Percentiles rank a stretch among this genome's conserved stretches.
Evolutionary conservation across 768 basidiomycete genomes (phyloP).

Genomic region (Pulveroboletus sp.): DNA sequence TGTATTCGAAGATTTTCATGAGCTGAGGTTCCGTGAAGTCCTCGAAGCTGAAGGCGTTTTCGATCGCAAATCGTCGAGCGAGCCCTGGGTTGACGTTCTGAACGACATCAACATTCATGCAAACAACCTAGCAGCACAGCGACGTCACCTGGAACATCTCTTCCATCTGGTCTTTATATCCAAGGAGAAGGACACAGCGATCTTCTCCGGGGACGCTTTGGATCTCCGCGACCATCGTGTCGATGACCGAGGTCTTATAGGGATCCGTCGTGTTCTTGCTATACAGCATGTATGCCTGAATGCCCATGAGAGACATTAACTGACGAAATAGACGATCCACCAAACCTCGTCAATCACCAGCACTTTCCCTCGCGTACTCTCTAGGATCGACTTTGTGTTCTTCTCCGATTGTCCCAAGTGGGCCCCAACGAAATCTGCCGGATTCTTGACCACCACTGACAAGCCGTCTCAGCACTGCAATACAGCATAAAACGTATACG

Average conservation of each 20-base stretch:
- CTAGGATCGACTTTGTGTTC: slow-evolving; percentile 62
- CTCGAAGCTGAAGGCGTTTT: slow-evolving; percentile 63
- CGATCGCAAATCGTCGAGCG: slow-evolving; percentile 61
- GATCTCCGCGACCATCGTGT: slow-evolving; percentile 71
- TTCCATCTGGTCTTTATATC: slow-evolving; percentile 61
- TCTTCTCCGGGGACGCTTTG: slow-evolving; percentile 69
- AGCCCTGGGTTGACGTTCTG: slow-evolving; percentile 73
- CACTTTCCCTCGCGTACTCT: slow-evolving; percentile 57
- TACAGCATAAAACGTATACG: no score
- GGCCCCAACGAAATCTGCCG: slow-evolving; percentile 61
- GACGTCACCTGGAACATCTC: slow-evolving; percentile 68
- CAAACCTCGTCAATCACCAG: slow-evolving; percentile 67
- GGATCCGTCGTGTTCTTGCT: slow-evolving; percentile 38
- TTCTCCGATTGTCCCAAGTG: slow-evolving; percentile 56
- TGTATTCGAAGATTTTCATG: slow-evolving; percentile 47
- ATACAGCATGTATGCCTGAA: slow-evolving; percentile 70
- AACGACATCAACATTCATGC: background rate
- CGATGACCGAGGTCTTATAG: slow-evolving; percentile 67
- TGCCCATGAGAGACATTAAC: background rate
- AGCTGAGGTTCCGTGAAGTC: slow-evolving; percentile 58
- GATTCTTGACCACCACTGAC: slow-evolving; percentile 62
- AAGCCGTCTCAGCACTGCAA: background rate
- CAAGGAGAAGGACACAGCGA: slow-evolving; percentile 60
- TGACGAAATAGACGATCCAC: background rate
- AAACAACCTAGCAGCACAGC: background rate